These are phyloP conservation scores for Penicillium brevicompactum DNA, from an alignment of 2,329 filamentous ascomycete species.

Conservation along the genomic window DNA sequence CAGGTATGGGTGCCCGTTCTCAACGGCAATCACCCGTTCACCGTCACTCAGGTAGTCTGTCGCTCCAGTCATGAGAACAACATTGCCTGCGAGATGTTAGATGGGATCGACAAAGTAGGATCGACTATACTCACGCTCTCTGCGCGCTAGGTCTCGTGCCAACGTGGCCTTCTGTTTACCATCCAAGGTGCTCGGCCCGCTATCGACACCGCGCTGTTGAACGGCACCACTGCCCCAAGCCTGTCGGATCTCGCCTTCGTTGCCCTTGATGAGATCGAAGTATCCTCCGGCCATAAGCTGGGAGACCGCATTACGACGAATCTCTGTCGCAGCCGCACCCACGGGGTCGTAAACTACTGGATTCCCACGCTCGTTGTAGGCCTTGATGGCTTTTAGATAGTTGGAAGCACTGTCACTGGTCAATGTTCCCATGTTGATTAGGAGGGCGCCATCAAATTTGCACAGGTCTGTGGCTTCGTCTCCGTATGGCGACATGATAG, in stretches of 20 bases:
- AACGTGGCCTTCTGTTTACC: slow-evolving; percentile 61
- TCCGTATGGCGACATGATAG: slow-evolving; percentile 91
- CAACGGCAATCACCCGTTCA: slow-evolving; percentile 63
- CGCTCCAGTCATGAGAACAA: slow-evolving; percentile 81
- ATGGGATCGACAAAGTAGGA: neutral
- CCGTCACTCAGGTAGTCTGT: slow-evolving; percentile 81
- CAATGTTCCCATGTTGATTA: slow-evolving; percentile 94
- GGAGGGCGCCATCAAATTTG: slow-evolving; percentile 72
- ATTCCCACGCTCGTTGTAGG: slow-evolving; percentile 76
- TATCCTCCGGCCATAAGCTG: slow-evolving; percentile 72
- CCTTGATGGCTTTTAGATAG: slow-evolving; percentile 71
- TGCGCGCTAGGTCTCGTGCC: slow-evolving; percentile 66
- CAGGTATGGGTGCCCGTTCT: slow-evolving; percentile 71
- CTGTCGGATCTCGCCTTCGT: slow-evolving; percentile 82
- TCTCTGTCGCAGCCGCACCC: slow-evolving; percentile 78
- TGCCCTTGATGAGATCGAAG: slow-evolving; percentile 90
- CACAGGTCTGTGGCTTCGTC: slow-evolving; percentile 82
- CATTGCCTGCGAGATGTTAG: slow-evolving; percentile 45
- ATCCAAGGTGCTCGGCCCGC: slow-evolving; percentile 58
- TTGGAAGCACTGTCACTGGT: slow-evolving; percentile 73
- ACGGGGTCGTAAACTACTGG: slow-evolving; percentile 89
- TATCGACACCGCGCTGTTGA: slow-evolving; percentile 85
- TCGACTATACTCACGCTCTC: slow-evolving; percentile 52
- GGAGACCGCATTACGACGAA: slow-evolving; percentile 71
- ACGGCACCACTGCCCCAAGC: slow-evolving; percentile 61